These are phyloP conservation scores for Casuarina cunninghamiana DNA, from an alignment of 306 rosid species.

Conservation along the genomic window DNA sequence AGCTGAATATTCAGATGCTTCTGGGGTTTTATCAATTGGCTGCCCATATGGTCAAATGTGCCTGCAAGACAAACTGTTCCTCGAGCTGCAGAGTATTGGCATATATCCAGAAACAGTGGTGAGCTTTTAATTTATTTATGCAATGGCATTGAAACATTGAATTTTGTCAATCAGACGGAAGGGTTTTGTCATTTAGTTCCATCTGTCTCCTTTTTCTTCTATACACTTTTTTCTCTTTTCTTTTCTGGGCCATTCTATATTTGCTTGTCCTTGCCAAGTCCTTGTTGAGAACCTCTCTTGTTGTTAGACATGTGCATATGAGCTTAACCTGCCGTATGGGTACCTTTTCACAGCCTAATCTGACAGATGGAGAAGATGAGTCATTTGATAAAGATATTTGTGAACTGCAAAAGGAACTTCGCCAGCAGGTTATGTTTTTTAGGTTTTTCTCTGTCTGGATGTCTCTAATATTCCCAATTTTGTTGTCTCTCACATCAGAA, in stretches of 20 bases:
- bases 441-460: constrained; percentile 1
- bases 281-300: background rate
- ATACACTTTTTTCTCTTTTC: background rate
- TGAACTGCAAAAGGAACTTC: constrained; percentile 57
- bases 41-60: constrained; percentile 49
- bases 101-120: constrained; percentile 78
- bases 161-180: constrained; percentile 4
- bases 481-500: background rate
- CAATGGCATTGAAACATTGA: background rate
- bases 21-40: constrained; percentile 38
- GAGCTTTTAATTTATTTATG: constrained; percentile 31
- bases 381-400: constrained; percentile 60
- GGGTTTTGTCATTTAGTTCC: constrained; percentile 2
- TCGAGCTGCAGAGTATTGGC: constrained; percentile 81
- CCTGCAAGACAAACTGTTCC: constrained; percentile 62
- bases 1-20: constrained; percentile 31
- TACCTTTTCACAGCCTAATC: constrained; percentile 71
- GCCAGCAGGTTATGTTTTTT: constrained; percentile 59
- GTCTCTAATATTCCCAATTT: constrained; percentile 6
- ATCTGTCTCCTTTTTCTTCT: background rate
- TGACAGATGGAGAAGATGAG: constrained; percentile 72
- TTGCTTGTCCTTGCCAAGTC: background rate
- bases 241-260: background rate
- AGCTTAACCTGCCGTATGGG: constrained; percentile 13
- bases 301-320: background rate